Base-by-base conservation (phyloP, 2,329 filamentous ascomycete genomes). In the Aphanoascus verrucosus region DNA sequence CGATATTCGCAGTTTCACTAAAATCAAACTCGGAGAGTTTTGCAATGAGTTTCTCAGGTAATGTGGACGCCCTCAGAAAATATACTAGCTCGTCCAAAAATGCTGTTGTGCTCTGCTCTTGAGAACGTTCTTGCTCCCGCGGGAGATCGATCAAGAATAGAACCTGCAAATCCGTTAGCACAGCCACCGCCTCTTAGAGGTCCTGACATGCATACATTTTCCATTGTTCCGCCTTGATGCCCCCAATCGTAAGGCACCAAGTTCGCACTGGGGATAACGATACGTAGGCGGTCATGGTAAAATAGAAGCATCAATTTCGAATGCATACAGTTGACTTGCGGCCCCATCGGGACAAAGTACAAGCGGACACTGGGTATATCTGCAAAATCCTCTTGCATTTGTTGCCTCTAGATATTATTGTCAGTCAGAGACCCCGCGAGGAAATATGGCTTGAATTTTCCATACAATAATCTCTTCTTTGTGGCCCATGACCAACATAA, bases 91-190 rank as follows among this genome's bases (percentile, higher is more conserved):
- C 85, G 55, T 80, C 76, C 17, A 80, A 80, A 65, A 95, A 96
- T 2, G 64, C 54, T 0, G 80, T 78, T 14, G 38, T 5, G 6
- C 67, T 62, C 1, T 59, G 54, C 11, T 55, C 43, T 5, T 60
- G 44, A 3, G 58, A 43, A 60, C 57, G 65, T 32, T 52, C 54
- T 23, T 28, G 7, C 67, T 59, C 69, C 55, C 60, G 68, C 5
- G 93, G 91, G 7, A 97, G 78, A 65, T 98, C 93, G 59, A 98
- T 90, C n/a, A 97, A 65, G 65, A 95, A 97, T 6, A 90, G 81
- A 61, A 83, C 84, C 83, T 86, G 20, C 20, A 54, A 20, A 2
- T 17, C 20, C 55, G 59, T 62, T 57, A 59, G 50, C 50, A 28
- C 50, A 19, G 2, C 23, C 11, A 42, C 12, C 9, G 40, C 8